Base-by-base conservation (phyloP, 768 basidiomycete genomes). In the button mushroom (Agaricus bisporus) region DNA sequence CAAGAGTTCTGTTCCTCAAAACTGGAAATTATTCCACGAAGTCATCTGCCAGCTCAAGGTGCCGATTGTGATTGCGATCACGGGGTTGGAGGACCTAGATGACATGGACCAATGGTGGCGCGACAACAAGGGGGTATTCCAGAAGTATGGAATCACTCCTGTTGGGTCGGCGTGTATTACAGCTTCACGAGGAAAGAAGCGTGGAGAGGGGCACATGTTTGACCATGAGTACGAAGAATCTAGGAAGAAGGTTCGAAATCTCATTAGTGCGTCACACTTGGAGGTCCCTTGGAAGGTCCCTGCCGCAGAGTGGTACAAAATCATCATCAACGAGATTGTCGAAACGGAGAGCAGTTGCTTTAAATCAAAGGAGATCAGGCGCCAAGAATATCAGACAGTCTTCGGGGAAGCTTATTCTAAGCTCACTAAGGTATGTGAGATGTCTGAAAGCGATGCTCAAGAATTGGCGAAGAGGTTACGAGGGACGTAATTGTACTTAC, bases 131-230 rank as follows among this genome's bases (percentile, higher is more conserved):
- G 17, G 42, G 25, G 38, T 38, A 10, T 76, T 76, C 49, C 63
- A 59, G 9, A 36, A 17, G 12, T 63, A 65, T 39, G 60, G 59
- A 1, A 71, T 76, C 58, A 41, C 48, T 32, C 55, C 48, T 17
- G 26, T 14, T 15, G 70, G 68, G 3, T 67, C 72, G 15, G 73
- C 66, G 0, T 76, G 76, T 51, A 55, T 76, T 52, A 71, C 71
- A 2, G 70, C 71, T 1, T 70, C 56, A 1, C 64, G 60, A 18
- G 72, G 74, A 14, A 68, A 53, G 56, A 29, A 29, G 29, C 29
- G 41, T n/a, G 42, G 49, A 41, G 39, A 43, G n/a, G 35, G 53
- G 17, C 47, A 50, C 35, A 41, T 36, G 20, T 59, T 49, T 47
- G 51, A 59, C 18, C 44, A 56, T 10, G 58, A 59, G 20, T 59